These are phyloP conservation scores for Albifimbria verrucaria DNA, from an alignment of 2,329 filamentous ascomycete genomes.

Conservation along the genomic window DNA sequence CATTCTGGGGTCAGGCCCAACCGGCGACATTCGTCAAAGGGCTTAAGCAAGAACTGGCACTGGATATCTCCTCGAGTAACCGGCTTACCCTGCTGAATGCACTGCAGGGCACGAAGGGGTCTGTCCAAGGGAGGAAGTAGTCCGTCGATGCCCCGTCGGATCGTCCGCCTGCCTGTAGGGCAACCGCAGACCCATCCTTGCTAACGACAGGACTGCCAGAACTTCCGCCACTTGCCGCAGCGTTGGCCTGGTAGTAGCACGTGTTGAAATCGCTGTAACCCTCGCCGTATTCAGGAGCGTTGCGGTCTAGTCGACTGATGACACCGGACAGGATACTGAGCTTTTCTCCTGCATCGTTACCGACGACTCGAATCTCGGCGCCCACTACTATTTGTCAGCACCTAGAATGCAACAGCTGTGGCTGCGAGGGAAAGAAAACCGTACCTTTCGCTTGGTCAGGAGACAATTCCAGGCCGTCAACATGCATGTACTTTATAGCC, in stretches of 20 bases:
- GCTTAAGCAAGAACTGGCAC: conserved; percentile 94
- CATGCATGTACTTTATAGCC: conserved; percentile 94
- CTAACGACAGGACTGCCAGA: conserved; percentile 98
- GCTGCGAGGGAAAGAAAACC: conserved; percentile 12
- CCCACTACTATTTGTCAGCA: conserved; percentile 56
- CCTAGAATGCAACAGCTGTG: neutral
- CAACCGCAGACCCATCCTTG: conserved; percentile 87
- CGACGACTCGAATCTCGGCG: conserved; percentile 92
- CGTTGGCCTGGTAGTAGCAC: conserved; percentile 96
- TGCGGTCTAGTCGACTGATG: conserved; percentile 91
- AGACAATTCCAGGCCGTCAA: conserved; percentile 74
- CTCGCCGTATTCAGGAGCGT: conserved; percentile 96
- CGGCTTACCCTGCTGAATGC: conserved; percentile 70
- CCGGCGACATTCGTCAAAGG: conserved; percentile 93
- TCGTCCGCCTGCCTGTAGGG: conserved; percentile 88
- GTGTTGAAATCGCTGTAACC: conserved; percentile 97
- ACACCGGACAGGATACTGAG: conserved; percentile 96
- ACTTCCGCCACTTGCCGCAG: conserved; percentile 92
- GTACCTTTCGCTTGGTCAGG: conserved; percentile 76
- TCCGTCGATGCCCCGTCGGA: conserved; percentile 95
- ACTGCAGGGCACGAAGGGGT: conserved; percentile 80
- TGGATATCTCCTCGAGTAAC: conserved; percentile 96
- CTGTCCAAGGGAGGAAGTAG: conserved; percentile 92
- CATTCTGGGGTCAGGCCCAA: conserved; percentile 80
- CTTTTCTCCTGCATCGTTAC: conserved; percentile 98